A percentile compares a stretch with the other conserved stretches of the same genome.
Conservation (phyloP, 2,329 filamentous ascomycete genomes). For the Escovopsis sp. region DNA sequence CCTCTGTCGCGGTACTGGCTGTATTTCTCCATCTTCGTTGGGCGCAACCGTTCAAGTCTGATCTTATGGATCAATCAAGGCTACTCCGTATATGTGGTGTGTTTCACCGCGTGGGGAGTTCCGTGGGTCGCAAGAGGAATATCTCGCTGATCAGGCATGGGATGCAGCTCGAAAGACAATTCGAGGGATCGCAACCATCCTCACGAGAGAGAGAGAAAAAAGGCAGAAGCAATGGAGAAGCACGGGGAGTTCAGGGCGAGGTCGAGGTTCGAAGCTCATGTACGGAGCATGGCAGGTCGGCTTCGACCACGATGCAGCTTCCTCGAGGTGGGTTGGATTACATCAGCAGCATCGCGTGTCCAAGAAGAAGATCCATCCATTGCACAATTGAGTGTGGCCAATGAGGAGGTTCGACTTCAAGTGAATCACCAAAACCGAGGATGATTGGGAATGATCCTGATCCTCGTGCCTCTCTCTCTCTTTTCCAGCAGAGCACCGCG, state of each 20-base stretch:
- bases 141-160: slow-evolving; percentile 6
- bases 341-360: slow-evolving; percentile 6
- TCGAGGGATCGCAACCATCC: too few relatives aligned
- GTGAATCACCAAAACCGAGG: too few relatives aligned
- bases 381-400: too few relatives aligned
- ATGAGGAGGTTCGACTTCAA: too few relatives aligned
- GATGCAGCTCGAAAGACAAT: neutral
- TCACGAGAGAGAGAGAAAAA: neutral
- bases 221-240: neutral
- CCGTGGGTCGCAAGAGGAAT: neutral
- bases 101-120: neutral
- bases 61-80: too few relatives aligned
- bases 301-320: neutral
- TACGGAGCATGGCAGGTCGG: too few relatives aligned
- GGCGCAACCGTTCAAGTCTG: neutral
- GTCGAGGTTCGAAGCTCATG: slow-evolving; percentile 1
- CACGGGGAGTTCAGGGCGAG: neutral
- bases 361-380: too few relatives aligned
- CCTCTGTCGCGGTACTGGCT: slow-evolving; percentile 86
- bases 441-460: too few relatives aligned
- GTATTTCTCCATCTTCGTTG: slow-evolving; percentile 84
- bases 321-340: slow-evolving; percentile 3
- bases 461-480: too few relatives aligned
- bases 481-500: too few relatives aligned
- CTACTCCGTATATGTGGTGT: too few relatives aligned